phyloP scores from a whole-genome alignment of 371 early-diverging fungal genomes.

The Umbelopsis sp. region DNA sequence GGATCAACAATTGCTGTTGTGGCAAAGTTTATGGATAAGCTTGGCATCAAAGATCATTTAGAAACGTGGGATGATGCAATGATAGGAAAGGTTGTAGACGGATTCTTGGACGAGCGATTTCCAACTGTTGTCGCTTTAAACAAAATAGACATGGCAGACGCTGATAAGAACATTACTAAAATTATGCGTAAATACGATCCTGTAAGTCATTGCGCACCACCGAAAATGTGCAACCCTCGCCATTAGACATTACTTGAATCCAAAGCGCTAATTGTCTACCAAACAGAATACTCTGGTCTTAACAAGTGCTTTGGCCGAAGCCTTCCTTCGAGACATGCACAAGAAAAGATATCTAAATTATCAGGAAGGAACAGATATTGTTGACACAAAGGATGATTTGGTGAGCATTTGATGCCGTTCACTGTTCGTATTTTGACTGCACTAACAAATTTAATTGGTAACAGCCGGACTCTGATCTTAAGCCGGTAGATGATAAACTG shows the following conservation, averaged over 20 bases:
- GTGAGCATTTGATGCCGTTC: slow-evolving; percentile 21
- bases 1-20: slow-evolving; percentile 60
- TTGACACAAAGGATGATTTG: slow-evolving; percentile 59
- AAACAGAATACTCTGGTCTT: slow-evolving; percentile 62
- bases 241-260: background rate
- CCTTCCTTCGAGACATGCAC: slow-evolving; percentile 70
- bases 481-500: slow-evolving; percentile 67
- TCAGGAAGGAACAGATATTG: slow-evolving; percentile 69
- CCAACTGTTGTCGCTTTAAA: slow-evolving; percentile 83
- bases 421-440: slow-evolving; percentile 5
- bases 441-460: background rate
- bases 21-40: slow-evolving; percentile 61
- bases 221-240: no score
- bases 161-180: slow-evolving; percentile 77
- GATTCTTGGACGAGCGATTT: slow-evolving; percentile 76
- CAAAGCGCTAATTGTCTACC: background rate
- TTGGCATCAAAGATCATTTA: slow-evolving; percentile 51
- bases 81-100: slow-evolving; percentile 59
- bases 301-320: slow-evolving; percentile 78
- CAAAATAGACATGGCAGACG: slow-evolving; percentile 82
- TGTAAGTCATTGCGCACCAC: slow-evolving; percentile 25
- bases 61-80: slow-evolving; percentile 67
- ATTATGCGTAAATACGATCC: slow-evolving; percentile 72
- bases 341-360: slow-evolving; percentile 72
- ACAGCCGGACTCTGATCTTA: slow-evolving; percentile 54